A percentile compares a stretch with the other conserved stretches of the same genome.
These are phyloP conservation scores for Kodamaea leandrae DNA, from an alignment of 805 yeast species.

Conservation along the genomic window DNA sequence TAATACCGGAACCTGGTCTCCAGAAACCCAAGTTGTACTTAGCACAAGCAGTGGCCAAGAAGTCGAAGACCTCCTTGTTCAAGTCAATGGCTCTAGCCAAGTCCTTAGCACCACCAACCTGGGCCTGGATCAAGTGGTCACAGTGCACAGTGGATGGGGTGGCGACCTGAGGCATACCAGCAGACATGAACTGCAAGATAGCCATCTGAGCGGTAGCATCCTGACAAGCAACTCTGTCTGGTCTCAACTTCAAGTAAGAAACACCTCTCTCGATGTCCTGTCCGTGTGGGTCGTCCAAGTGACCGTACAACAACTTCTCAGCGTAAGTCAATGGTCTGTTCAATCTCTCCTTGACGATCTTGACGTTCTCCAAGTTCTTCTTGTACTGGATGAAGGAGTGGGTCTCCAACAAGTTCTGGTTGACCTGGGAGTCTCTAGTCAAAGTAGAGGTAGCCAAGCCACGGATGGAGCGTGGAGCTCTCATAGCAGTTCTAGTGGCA, in stretches of 20 bases:
- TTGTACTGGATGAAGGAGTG: slow-evolving; percentile 89
- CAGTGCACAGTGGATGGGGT: slow-evolving; percentile 97
- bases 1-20: slow-evolving; percentile 99
- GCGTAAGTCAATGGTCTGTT: slow-evolving; percentile 91
- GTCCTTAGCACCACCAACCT: slow-evolving; percentile 84
- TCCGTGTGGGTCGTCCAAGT: slow-evolving; percentile 88
- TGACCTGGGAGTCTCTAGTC: slow-evolving; percentile 69
- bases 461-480: slow-evolving; percentile 38
- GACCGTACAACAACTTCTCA: slow-evolving; percentile 93
- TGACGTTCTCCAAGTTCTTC: slow-evolving; percentile 82
- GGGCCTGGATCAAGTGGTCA: slow-evolving; percentile 97
- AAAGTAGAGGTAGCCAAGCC: slow-evolving; percentile 52
- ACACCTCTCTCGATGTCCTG: slow-evolving; percentile 84
- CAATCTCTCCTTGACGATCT: slow-evolving; percentile 77
- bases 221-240: slow-evolving; percentile 98
- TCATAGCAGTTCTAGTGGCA: slow-evolving; percentile 38
- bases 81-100: slow-evolving; percentile 80
- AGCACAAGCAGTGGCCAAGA: slow-evolving; percentile 84
- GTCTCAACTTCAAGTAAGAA: slow-evolving; percentile 89
- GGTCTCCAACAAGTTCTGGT: slow-evolving; percentile 77
- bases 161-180: slow-evolving; percentile 86
- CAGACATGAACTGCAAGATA: slow-evolving; percentile 91
- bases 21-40: slow-evolving; percentile 97
- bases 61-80: slow-evolving; percentile 93
- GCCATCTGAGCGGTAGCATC: slow-evolving; percentile 99